Conservation (phyloP, 148 eudicot species). For the Simmondsia chinensis region DNA sequence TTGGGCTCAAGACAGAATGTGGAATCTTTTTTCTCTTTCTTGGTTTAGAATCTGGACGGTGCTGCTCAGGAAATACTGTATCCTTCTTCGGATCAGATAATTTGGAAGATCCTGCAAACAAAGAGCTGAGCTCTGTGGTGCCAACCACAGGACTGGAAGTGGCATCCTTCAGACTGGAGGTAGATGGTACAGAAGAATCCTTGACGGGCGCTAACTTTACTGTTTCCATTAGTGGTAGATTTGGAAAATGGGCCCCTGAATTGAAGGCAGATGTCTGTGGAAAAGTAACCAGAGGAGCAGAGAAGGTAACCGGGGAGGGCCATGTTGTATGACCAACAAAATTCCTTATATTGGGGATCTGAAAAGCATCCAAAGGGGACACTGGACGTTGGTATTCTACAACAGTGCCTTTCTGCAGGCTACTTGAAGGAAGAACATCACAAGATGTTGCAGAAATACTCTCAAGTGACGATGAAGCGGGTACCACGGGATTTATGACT, state of each 20-base stretch:
- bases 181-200: slow-evolving; percentile 30
- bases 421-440: slow-evolving; percentile 38
- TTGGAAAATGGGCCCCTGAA: slow-evolving; percentile 34
- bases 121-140: slow-evolving; percentile 22
- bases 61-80: slow-evolving; percentile 23
- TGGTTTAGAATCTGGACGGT: slow-evolving; percentile 51
- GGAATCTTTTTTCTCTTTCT: slow-evolving; percentile 70
- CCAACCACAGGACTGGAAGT: slow-evolving; percentile 26
- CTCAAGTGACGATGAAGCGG: slow-evolving; percentile 89
- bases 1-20: slow-evolving; percentile 19
- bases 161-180: slow-evolving; percentile 34
- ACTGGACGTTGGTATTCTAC: slow-evolving; percentile 50
- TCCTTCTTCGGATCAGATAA: slow-evolving; percentile 18
- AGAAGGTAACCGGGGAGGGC: slow-evolving; percentile 56
- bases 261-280: slow-evolving; percentile 47
- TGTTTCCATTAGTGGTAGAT: slow-evolving; percentile 48
- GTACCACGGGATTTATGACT: slow-evolving; percentile 39
- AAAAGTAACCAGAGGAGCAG: slow-evolving; percentile 58
- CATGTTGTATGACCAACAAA: slow-evolving; percentile 50
- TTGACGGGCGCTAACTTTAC: slow-evolving; percentile 52
- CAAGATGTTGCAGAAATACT: slow-evolving; percentile 56
- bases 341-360: slow-evolving; percentile 49
- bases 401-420: slow-evolving; percentile 34
- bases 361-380: slow-evolving; percentile 59
- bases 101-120: slow-evolving; percentile 26